Evolutionary conservation across 257 asterid species (phyloP).

Genomic region (Coffea canephora): DNA sequence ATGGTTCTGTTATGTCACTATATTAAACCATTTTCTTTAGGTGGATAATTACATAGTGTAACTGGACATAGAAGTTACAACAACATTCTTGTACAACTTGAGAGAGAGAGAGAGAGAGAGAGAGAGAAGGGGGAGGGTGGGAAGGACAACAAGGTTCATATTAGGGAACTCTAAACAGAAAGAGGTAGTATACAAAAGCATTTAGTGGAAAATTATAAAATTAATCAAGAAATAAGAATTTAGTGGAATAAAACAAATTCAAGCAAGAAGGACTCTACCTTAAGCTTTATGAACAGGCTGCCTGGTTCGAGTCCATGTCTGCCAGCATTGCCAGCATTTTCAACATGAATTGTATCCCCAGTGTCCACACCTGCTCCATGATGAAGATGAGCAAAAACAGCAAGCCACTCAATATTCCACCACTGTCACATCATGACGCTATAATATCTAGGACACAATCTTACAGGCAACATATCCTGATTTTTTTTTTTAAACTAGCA

Average conservation of each 20-base stretch:
- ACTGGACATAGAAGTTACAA: no score
- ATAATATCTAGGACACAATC: not conserved
- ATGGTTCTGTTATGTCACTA: no score
- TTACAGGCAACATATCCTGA: not conserved
- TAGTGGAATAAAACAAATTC: not conserved
- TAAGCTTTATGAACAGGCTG: slow-evolving; percentile 60
- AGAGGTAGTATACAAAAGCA: no score
- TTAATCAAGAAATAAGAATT: not conserved
- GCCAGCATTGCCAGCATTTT: slow-evolving; percentile 81
- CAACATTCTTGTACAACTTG: no score
- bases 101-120: no score
- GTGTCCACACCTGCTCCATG: slow-evolving; percentile 71
- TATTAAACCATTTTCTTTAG: no score
- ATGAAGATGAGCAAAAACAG: slow-evolving; percentile 11
- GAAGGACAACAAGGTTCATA: no score
- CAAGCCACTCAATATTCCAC: slow-evolving; percentile 14
- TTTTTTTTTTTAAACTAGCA: no score
- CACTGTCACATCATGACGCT: not conserved
- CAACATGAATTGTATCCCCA: slow-evolving; percentile 78
- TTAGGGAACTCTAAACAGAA: no score
- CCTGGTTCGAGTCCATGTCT: slow-evolving; percentile 66
- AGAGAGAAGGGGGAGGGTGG: no score
- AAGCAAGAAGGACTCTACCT: slow-evolving; percentile 39
- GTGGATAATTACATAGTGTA: no score
- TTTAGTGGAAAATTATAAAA: no score